phyloP scores from a whole-genome alignment of 352 stramenopile genomes.

The Phytophthora brassicae region DNA sequence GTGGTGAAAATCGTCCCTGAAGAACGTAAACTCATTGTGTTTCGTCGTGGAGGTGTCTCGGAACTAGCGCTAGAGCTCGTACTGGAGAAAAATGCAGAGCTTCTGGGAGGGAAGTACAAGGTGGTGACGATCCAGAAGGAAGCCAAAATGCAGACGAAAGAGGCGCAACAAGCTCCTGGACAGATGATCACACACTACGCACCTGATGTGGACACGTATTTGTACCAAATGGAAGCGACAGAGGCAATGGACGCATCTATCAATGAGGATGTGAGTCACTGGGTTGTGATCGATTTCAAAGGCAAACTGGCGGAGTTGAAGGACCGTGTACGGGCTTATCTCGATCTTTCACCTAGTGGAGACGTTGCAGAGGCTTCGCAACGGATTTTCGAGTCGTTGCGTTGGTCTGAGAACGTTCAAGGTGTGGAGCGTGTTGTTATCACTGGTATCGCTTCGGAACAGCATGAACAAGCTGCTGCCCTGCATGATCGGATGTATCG shows the following conservation, averaged over 20 bases:
- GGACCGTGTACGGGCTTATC: slow-evolving; percentile 59
- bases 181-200: slow-evolving; percentile 98
- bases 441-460: slow-evolving; percentile 47
- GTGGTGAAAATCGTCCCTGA: slow-evolving; percentile 90
- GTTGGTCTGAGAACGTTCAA: slow-evolving; percentile 79
- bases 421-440: slow-evolving; percentile 74
- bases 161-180: slow-evolving; percentile 91
- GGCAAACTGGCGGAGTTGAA: slow-evolving; percentile 51
- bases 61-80: slow-evolving; percentile 65
- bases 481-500: slow-evolving; percentile 86
- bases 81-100: slow-evolving; percentile 46
- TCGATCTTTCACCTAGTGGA: slow-evolving; percentile 74
- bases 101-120: slow-evolving; percentile 48
- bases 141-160: slow-evolving; percentile 57
- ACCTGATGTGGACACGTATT: slow-evolving; percentile 92
- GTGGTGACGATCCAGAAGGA: slow-evolving; percentile 73
- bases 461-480: slow-evolving; percentile 74
- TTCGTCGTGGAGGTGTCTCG: slow-evolving; percentile 85
- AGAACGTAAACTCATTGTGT: slow-evolving; percentile 81
- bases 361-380: slow-evolving; percentile 73
- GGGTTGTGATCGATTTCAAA: slow-evolving; percentile 86
- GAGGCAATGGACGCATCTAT: slow-evolving; percentile 38
- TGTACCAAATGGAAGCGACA: slow-evolving; percentile 53
- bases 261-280: slow-evolving; percentile 42
- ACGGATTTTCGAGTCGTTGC: slow-evolving; percentile 82